phyloP scores from a whole-genome alignment of 345 rosid species.

The Leavenworthia alabamica region DNA sequence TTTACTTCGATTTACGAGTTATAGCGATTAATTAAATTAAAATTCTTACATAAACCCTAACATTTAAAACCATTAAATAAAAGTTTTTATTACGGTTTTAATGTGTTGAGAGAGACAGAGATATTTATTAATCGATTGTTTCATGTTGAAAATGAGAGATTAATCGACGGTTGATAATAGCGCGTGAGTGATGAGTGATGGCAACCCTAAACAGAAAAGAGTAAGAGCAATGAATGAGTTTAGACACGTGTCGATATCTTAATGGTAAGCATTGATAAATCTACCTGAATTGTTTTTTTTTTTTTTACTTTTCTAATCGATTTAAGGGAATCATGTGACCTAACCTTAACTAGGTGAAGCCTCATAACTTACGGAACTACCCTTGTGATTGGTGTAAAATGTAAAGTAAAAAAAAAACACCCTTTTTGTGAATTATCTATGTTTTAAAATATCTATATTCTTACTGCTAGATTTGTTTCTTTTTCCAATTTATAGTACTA shows the following conservation, averaged over 20 bases:
- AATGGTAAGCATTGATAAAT: slow-evolving; percentile 28
- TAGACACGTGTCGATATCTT: slow-evolving; percentile 41
- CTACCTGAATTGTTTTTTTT: slow-evolving; percentile 38
- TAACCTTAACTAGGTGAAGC: slow-evolving; percentile 50
- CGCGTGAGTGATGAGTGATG: slow-evolving; percentile 7
- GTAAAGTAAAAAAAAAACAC: slow-evolving; percentile 13
- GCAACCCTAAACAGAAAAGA: slow-evolving; percentile 23
- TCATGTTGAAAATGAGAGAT: slow-evolving; percentile 22
- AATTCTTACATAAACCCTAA: slow-evolving; percentile 6
- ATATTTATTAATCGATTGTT: slow-evolving; percentile 6
- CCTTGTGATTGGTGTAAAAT: slow-evolving; percentile 20
- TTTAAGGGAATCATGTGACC: slow-evolving; percentile 57
- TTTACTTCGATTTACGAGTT: neutral
- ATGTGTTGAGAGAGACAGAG: slow-evolving; percentile 16
- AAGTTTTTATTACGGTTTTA: neutral
- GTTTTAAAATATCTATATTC: slow-evolving; percentile 7
- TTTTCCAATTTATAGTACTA: neutral
- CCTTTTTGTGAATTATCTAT: slow-evolving; percentile 14
- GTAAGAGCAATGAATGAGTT: slow-evolving; percentile 11
- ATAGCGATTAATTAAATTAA: neutral
- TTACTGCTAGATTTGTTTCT: slow-evolving; percentile 11
- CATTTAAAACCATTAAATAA: neutral
- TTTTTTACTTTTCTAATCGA: slow-evolving; percentile 12
- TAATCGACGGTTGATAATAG: slow-evolving; percentile 35
- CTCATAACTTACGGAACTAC: slow-evolving; percentile 37